A percentile compares a stretch with the other conserved stretches of the same genome.
Evolutionary conservation across 305 asterid species (phyloP).

Genomic region (Fraxinus paxiana): DNA sequence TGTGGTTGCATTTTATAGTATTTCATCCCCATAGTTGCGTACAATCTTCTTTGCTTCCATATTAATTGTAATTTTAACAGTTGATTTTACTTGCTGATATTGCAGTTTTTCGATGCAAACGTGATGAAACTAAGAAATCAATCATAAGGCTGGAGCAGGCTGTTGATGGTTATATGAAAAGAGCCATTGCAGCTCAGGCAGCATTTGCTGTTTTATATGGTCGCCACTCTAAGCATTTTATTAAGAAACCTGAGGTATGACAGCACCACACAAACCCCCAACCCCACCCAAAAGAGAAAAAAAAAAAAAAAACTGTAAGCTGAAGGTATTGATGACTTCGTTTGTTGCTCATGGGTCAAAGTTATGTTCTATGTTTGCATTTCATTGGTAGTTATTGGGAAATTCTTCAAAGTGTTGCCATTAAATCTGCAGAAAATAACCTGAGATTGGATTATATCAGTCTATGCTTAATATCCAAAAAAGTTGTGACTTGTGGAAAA

Average conservation of each 20-base stretch:
- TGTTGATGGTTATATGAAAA: conserved; percentile 48
- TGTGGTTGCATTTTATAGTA: neutral
- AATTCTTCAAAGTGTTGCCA: neutral
- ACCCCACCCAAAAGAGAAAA: neutral
- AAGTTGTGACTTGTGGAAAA: neutral
- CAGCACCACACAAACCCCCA: neutral
- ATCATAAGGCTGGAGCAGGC: conserved; percentile 80
- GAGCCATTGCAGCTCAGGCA: conserved; percentile 46
- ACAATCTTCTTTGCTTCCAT: conserved; percentile 3
- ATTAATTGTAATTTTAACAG: conserved; percentile 1
- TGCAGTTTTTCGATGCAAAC: conserved; percentile 54
- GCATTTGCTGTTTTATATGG: conserved; percentile 64
- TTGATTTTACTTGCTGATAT: conserved; percentile 22
- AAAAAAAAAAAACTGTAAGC: neutral
- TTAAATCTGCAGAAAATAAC: neutral
- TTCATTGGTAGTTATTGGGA: neutral
- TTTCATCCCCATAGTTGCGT: neutral
- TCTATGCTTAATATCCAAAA: neutral
- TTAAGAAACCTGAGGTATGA: conserved; percentile 63
- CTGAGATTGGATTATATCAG: neutral
- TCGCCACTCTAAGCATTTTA: conserved; percentile 44
- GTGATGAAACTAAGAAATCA: conserved; percentile 42
- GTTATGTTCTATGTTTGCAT: neutral
- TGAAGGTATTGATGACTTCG: neutral
- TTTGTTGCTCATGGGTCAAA: neutral